phyloP scores from a whole-genome alignment of 805 yeast species.

The Nakazawaea ernobii region DNA sequence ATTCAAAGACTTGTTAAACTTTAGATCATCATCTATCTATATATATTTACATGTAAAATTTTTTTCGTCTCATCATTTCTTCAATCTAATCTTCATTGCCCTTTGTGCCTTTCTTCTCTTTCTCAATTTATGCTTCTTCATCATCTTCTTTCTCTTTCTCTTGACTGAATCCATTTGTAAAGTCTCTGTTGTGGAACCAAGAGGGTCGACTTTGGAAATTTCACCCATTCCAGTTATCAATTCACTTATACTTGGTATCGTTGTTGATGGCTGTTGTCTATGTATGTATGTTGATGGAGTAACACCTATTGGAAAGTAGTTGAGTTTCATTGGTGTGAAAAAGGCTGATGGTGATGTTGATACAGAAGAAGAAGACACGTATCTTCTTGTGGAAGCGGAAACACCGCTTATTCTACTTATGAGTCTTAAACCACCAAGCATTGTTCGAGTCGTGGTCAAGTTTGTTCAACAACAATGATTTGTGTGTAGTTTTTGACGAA shows the following conservation, averaged over 20 bases:
- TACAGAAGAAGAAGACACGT: neutral
- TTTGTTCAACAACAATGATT: no score
- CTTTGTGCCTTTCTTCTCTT: constrained; percentile 95
- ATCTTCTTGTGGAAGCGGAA: neutral
- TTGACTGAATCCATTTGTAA: constrained; percentile 61
- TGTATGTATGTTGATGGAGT: neutral
- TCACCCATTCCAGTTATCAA: neutral
- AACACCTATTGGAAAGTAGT: no score
- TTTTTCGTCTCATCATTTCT: constrained; percentile 23
- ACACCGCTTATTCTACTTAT: neutral
- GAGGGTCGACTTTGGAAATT: neutral
- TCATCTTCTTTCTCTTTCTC: constrained; percentile 85
- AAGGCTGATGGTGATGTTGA: neutral
- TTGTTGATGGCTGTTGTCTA: neutral
- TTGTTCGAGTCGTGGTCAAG: no score
- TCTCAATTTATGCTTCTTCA: constrained; percentile 96
- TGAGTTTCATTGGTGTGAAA: no score
- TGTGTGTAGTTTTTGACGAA: no score
- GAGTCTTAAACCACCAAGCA: neutral
- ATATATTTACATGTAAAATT: neutral
- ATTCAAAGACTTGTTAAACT: no score
- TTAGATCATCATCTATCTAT: no score
- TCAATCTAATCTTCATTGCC: constrained; percentile 68
- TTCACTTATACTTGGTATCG: constrained; percentile 3
- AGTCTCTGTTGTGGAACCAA: constrained; percentile 6